These are phyloP conservation scores for Tuber brumale DNA, from an alignment of 495 filamentous ascomycete species.

Conservation along the genomic window DNA sequence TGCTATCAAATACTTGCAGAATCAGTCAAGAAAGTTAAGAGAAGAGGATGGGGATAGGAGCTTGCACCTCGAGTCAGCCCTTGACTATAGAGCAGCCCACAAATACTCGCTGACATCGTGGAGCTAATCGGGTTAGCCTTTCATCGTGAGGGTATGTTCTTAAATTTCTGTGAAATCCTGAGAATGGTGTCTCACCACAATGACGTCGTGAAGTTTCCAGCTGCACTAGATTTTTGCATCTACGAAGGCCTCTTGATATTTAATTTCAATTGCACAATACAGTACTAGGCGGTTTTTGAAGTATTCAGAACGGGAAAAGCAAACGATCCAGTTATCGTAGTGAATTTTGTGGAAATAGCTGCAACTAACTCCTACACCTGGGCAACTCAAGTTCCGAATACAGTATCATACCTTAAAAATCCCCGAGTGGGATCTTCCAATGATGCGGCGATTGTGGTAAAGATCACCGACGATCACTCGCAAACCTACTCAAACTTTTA, in stretches of 20 bases:
- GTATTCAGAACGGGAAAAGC: neutral
- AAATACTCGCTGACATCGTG: neutral
- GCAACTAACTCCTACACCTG: neutral
- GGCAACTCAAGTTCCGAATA: neutral
- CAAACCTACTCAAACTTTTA: neutral
- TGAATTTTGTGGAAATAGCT: neutral
- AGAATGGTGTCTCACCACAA: neutral
- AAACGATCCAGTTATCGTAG: neutral
- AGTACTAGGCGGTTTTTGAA: neutral
- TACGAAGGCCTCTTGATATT: neutral
- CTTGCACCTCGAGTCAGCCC: too few species aligned
- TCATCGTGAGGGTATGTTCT: neutral
- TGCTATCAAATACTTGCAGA: neutral
- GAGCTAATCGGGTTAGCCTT: neutral
- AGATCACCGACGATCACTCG: neutral
- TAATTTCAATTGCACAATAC: neutral
- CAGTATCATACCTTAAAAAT: neutral
- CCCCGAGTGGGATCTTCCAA: neutral
- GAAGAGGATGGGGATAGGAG: neutral
- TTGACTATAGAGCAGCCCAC: neutral
- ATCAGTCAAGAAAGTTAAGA: neutral
- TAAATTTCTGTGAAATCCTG: neutral
- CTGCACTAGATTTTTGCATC: neutral
- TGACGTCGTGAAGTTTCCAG: neutral
- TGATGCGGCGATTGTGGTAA: neutral